These are phyloP conservation scores for Trichoderma guizhouense DNA, from an alignment of 2,329 filamentous ascomycete genomes.

Conservation along the genomic window DNA sequence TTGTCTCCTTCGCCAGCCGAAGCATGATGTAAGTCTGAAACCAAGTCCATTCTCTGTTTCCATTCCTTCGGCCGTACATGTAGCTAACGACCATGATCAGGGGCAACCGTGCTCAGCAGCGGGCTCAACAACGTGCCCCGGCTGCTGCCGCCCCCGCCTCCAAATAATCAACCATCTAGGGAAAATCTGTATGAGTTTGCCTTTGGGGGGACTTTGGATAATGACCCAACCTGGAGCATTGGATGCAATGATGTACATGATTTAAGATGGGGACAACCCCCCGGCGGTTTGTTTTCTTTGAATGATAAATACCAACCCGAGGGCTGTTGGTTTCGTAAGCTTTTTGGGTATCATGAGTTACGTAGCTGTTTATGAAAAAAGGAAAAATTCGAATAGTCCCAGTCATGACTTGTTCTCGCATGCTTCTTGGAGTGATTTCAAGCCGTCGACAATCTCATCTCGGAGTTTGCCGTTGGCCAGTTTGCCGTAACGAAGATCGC, in stretches of 20 bases:
- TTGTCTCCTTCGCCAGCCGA: constrained; percentile 69
- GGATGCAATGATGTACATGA: constrained; percentile 11
- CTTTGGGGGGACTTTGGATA: not conserved
- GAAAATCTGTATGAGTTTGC: not conserved
- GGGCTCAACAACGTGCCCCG: constrained; percentile 17
- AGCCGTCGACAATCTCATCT: constrained; percentile 64
- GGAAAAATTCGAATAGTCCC: not conserved
- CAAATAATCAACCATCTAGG: not conserved
- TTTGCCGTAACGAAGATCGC: constrained; percentile 78
- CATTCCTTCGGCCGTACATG: not conserved
- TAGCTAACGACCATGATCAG: constrained; percentile 32
- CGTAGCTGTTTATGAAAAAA: constrained; percentile 9
- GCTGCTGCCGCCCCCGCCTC: not conserved
- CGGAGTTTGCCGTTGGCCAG: constrained; percentile 62
- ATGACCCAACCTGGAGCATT: not conserved
- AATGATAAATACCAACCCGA: not conserved
- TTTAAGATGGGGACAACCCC: not conserved
- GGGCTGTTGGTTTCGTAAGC: not conserved
- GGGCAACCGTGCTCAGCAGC: constrained; percentile 34
- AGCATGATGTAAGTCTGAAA: constrained; percentile 65
- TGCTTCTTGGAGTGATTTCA: constrained; percentile 54
- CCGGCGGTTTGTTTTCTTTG: not conserved
- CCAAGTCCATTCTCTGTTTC: not conserved
- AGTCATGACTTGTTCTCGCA: constrained; percentile 50
- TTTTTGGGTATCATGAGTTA: constrained; percentile 14